Evolutionary conservation across 805 yeast species (phyloP).

Genomic region (Yarrowia porcina): DNA sequence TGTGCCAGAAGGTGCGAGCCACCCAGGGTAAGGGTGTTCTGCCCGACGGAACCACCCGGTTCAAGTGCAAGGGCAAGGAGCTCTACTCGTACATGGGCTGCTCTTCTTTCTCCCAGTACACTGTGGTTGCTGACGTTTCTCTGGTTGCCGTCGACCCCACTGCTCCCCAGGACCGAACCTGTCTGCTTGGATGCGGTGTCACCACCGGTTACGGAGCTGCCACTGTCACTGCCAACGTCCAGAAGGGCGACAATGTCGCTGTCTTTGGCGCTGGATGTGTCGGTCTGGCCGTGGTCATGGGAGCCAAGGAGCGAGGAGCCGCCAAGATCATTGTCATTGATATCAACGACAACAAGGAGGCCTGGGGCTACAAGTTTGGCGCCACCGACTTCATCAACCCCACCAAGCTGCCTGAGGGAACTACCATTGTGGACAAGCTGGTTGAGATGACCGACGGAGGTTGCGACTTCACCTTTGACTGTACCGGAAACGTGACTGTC

Average conservation of each 20-base stretch:
- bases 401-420: conserved; percentile 64
- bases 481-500: conserved; percentile 93
- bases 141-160: conserved; percentile 84
- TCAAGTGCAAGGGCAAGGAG: conserved; percentile 70
- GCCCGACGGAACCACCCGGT: conserved; percentile 97
- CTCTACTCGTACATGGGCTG: conserved; percentile 96
- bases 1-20: conserved; percentile 92
- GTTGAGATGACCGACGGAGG: conserved; percentile 96
- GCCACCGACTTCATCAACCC: conserved; percentile 96
- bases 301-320: conserved; percentile 82
- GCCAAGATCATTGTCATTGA: conserved; percentile 77
- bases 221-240: conserved; percentile 84
- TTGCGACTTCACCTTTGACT: conserved; percentile 91
- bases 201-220: conserved; percentile 99
- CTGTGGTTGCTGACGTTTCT: conserved; percentile 96
- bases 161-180: conserved; percentile 82
- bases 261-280: conserved; percentile 98
- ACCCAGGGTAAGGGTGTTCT: conserved; percentile 98
- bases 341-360: conserved; percentile 76
- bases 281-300: conserved; percentile 94
- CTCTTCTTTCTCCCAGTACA: conserved; percentile 93
- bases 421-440: conserved; percentile 74
- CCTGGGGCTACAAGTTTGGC: conserved; percentile 85
- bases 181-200: conserved; percentile 96
- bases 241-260: conserved; percentile 89